Evolutionary conservation across 1,139 yeast genomes (phyloP).

Genomic region (Geotrichum klebahnii): DNA sequence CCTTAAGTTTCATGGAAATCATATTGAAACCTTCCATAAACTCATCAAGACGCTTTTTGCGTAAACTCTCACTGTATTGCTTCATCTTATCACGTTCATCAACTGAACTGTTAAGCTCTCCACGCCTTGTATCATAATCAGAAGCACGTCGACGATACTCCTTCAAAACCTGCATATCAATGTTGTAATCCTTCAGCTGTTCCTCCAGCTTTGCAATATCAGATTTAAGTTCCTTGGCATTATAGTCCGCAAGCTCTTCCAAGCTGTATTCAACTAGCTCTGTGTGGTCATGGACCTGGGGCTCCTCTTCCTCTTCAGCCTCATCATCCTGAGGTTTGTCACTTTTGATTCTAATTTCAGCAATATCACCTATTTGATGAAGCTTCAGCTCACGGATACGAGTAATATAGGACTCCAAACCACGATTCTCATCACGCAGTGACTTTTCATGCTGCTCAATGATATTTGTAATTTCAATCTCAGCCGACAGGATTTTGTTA

Average conservation of each 20-base stretch:
- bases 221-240: constrained; percentile 49
- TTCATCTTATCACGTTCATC: constrained; percentile 62
- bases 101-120: constrained; percentile 66
- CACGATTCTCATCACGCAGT: constrained; percentile 44
- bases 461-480: constrained; percentile 62
- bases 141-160: constrained; percentile 67
- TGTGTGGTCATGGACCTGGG: constrained; percentile 23
- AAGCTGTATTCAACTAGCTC: constrained; percentile 41
- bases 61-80: constrained; percentile 61
- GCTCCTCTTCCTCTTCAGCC: constrained; percentile 22
- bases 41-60: constrained; percentile 72
- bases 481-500: constrained; percentile 61
- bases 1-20: constrained; percentile 84
- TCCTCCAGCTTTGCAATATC: constrained; percentile 57
- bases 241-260: constrained; percentile 52
- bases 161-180: constrained; percentile 69
- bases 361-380: constrained; percentile 32
- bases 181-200: constrained; percentile 54
- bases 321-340: constrained; percentile 8
- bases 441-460: constrained; percentile 54
- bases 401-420: constrained; percentile 40
- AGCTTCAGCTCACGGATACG: constrained; percentile 31
- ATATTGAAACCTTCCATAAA: constrained; percentile 89
- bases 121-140: constrained; percentile 61
- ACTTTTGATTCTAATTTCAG: constrained; percentile 19